Evolutionary conservation across 2,329 filamentous ascomycete species (phyloP), one percentile per base, ranked within the genome.

Genomic region (Fusarium neocosmosporiellum): DNA sequence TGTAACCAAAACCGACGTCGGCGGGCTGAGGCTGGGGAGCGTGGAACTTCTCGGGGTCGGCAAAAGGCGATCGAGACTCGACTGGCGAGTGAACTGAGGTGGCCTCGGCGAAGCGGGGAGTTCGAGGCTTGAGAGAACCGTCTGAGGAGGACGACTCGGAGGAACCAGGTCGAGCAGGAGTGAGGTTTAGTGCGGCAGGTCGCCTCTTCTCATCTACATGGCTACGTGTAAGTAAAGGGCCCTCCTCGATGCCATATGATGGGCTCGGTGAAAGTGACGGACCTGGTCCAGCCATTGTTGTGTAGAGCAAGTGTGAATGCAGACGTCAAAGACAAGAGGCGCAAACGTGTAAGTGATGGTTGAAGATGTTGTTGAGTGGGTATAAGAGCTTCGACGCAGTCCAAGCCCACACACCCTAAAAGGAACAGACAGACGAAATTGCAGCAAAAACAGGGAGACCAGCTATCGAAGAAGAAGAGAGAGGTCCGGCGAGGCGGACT

Each of bases 1-100:
- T 93, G 84, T 98, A 98, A 81, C 95, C 95, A 82, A 98, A 98
- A 74, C 95, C 95, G 73, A 98, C 90, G 84, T 98, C 95, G 67
- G 92, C 93, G 34, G 95, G 93, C 80, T 94, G 92, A 62, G 91
- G 85, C 80, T 93, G 89, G 61, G 88, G 86, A 39, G 74, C 63
- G 80, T 89, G 86, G 48, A 87, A 87, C 71, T 84, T 85, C 46
- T 89, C 87, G 55, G 88, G 86, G 70, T 91, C 88, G 76, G 86
- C 86, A 77, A 93, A 93, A 10, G 90, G 89, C 34, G 87, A 86
- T 57, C 84, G 69, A 64, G 76, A 84, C 69, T 95, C 92, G 78
- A 94, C 86, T 46, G 93, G 93, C 54, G 93, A 95, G 84, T 95
- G 87, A 59, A 95, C 91, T 31, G 92, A 89, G 33, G 93, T 96